A percentile compares a stretch with the other conserved stretches of the same genome.
Evolutionary conservation across 176 grass and related monocot species (phyloP).

Genomic region (Thalia dealbata): DNA sequence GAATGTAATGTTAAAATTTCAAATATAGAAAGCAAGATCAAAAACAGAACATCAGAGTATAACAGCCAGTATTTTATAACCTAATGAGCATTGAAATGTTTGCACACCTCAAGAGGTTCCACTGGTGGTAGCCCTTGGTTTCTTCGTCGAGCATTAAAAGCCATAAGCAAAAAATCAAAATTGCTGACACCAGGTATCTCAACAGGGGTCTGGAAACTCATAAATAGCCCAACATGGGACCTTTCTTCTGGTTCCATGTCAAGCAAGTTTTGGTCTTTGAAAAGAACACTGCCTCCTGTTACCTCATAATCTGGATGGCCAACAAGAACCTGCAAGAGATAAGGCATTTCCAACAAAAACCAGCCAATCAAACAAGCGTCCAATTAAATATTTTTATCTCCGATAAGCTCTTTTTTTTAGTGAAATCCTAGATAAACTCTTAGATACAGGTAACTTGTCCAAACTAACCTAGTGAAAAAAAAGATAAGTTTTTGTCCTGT

Average conservation of each 20-base stretch:
- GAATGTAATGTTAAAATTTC: background rate
- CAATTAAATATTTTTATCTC: no score
- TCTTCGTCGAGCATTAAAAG: constrained; percentile 70
- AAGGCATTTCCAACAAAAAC: background rate
- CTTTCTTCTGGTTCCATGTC: constrained; percentile 92
- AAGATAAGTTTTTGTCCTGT: no score
- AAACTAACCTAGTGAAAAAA: background rate
- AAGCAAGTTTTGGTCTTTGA: constrained; percentile 79
- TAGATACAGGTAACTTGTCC: background rate
- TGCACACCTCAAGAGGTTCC: constrained; percentile 66
- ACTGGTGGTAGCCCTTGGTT: constrained; percentile 47
- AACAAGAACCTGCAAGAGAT: constrained; percentile 62
- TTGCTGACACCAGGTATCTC: constrained; percentile 96
- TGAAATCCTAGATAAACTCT: no score
- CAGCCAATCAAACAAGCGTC: background rate
- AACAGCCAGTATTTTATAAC: background rate
- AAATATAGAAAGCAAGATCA: background rate
- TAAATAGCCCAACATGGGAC: constrained; percentile 82
- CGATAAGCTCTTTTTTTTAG: no score
- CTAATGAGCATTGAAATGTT: background rate
- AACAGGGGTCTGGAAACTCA: constrained; percentile 86
- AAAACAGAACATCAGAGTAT: no score
- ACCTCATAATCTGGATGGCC: constrained; percentile 91
- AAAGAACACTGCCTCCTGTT: constrained; percentile 64
- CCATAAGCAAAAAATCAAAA: constrained; percentile 90